A percentile compares a stretch with the other conserved stretches of the same genome.
Conservation (phyloP, 2,329 filamentous ascomycete species). For the Hymenotorrendiella dingleyae region DNA sequence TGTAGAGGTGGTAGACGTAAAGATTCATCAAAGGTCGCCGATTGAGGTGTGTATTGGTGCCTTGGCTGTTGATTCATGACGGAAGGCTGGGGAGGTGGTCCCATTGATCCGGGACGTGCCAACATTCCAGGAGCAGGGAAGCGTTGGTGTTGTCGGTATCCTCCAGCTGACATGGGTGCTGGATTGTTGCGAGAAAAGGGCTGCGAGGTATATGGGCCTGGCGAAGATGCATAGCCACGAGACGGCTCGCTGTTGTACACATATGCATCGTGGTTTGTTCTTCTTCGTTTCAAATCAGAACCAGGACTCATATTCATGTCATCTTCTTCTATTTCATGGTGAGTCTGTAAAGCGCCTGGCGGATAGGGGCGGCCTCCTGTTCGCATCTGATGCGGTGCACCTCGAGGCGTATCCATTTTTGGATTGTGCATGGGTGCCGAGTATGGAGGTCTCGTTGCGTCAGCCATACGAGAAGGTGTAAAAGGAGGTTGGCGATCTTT, state of each 20-base stretch:
- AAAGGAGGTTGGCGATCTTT: constrained; percentile 20
- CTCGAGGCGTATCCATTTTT: constrained; percentile 33
- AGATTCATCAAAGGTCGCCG: constrained; percentile 28
- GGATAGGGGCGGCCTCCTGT: constrained; percentile 20
- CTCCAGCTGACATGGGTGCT: constrained; percentile 30
- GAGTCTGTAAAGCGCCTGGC: constrained; percentile 25
- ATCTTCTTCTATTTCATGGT: constrained; percentile 32
- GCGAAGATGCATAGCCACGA: constrained; percentile 35
- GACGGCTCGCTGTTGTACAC: constrained; percentile 46
- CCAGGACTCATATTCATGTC: constrained; percentile 38
- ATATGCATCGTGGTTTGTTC: constrained; percentile 45
- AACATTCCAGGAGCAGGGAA: constrained; percentile 21
- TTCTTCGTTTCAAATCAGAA: constrained; percentile 56
- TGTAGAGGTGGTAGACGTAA: constrained; percentile 31
- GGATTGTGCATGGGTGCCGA: constrained; percentile 18
- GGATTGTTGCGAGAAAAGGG: constrained; percentile 21
- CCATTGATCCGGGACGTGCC: constrained; percentile 23
- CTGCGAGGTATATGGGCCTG: constrained; percentile 29
- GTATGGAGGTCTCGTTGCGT: constrained; percentile 19
- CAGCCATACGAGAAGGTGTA: constrained; percentile 14
- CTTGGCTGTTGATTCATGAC: constrained; percentile 23
- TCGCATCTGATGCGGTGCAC: constrained; percentile 13
- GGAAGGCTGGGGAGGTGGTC: constrained; percentile 25
- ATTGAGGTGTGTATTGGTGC: constrained; percentile 22
- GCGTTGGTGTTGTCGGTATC: constrained; percentile 35